A percentile compares a stretch with the other conserved stretches of the same genome.
phyloP scores from a whole-genome alignment of 495 filamentous ascomycete genomes.

The Pyrenula massariospora region DNA sequence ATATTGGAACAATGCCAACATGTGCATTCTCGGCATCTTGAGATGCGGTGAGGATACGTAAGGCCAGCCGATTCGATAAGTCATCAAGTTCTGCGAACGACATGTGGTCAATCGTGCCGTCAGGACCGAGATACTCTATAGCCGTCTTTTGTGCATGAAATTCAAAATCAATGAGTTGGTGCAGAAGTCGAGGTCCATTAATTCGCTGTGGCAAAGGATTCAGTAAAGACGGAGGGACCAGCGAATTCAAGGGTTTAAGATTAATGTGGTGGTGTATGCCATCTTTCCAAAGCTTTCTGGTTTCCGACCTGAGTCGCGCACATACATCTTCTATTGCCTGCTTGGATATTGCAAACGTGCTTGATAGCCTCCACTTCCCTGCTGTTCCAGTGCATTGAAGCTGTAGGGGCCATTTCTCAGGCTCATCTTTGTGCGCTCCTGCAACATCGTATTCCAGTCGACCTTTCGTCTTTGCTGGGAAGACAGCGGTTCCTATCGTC shows the following conservation, averaged over 20 bases:
- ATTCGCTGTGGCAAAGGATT: conserved; percentile 44
- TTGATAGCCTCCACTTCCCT: not conserved
- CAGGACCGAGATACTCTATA: conserved; percentile 46
- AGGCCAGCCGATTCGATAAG: conserved; percentile 40
- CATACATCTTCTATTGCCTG: not conserved
- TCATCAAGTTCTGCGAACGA: conserved; percentile 50
- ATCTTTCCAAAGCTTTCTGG: not conserved
- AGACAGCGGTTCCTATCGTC: not conserved
- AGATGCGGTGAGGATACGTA: conserved; percentile 25
- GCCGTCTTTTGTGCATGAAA: conserved; percentile 19
- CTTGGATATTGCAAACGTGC: not conserved
- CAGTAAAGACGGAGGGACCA: conserved; percentile 35
- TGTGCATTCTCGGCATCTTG: not conserved
- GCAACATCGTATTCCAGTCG: not conserved
- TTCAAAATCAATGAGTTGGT: conserved; percentile 41
- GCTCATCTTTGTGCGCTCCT: not conserved
- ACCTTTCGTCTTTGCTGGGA: not conserved
- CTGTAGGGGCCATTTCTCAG: not conserved
- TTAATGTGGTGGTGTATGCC: not conserved
- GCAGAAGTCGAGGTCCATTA: conserved; percentile 51
- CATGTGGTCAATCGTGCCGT: conserved; percentile 28
- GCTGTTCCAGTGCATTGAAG: not conserved
- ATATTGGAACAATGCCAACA: conserved; percentile 49
- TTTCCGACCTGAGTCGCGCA: not conserved
- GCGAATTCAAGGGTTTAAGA: not conserved